Percentiles rank a stretch among this genome's conserved stretches.
phyloP scores from a whole-genome alignment of 2,329 filamentous ascomycete species.

The Sporothrix variecibatus region DNA sequence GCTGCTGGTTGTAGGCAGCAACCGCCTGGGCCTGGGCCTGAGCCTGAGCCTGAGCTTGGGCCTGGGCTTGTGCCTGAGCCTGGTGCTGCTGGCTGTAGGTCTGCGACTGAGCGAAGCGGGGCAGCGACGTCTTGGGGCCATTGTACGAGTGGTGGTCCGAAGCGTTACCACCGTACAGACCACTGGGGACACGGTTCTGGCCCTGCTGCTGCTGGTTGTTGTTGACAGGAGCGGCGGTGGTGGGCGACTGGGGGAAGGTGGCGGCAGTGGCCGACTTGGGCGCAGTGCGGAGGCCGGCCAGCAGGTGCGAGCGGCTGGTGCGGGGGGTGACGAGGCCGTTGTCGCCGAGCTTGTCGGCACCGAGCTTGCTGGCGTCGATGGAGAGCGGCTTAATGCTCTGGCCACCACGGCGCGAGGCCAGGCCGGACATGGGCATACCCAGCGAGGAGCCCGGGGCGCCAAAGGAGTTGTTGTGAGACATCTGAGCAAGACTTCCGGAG shows the following conservation, averaged over 20 bases:
- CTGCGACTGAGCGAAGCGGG: conserved; percentile 41
- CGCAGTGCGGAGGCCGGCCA: conserved; percentile 89
- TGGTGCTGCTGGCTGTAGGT: conserved; percentile 35
- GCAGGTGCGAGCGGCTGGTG: conserved; percentile 90
- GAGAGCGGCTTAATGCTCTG: conserved; percentile 88
- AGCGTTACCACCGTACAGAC: conserved; percentile 46
- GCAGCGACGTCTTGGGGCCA: conserved; percentile 60
- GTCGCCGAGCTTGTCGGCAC: conserved; percentile 59
- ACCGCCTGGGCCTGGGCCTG: neutral
- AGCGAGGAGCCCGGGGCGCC: conserved; percentile 62
- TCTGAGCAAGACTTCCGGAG: conserved; percentile 99
- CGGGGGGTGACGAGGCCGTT: conserved; percentile 77
- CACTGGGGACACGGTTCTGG: conserved; percentile 45
- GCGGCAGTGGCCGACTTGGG: conserved; percentile 80
- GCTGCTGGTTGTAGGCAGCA: conserved; percentile 38
- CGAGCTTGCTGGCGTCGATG: conserved; percentile 70
- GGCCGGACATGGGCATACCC: conserved; percentile 74
- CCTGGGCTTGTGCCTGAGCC: conserved; percentile 38
- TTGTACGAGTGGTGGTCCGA: conserved; percentile 44
- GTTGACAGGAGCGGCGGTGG: conserved; percentile 42
- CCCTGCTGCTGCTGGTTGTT: conserved; percentile 43
- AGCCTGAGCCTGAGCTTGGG: neutral
- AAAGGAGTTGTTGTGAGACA: conserved; percentile 89
- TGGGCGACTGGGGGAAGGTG: conserved; percentile 57
- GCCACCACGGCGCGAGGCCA: conserved; percentile 81